These are phyloP conservation scores for Rhodotorula sp. DNA, from an alignment of 1,284 basidiomycete genomes.

Conservation along the genomic window DNA sequence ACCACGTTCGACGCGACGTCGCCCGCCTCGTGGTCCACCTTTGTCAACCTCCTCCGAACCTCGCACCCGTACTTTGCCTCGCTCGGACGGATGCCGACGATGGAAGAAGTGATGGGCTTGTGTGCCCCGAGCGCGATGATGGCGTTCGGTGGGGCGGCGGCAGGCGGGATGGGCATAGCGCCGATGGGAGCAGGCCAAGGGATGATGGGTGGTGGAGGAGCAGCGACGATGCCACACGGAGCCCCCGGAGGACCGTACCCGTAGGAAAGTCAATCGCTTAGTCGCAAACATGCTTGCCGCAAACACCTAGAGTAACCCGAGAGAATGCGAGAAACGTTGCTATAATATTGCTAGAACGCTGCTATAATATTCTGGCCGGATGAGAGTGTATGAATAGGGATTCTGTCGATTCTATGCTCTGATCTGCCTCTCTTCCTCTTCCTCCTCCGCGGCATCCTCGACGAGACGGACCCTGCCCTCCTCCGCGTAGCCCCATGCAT, in stretches of 20 bases:
- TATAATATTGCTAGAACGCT: too few relatives aligned
- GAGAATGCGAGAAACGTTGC: too few relatives aligned
- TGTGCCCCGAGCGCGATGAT: slow-evolving; percentile 22
- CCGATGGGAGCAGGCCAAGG: neutral
- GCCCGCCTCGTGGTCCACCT: slow-evolving; percentile 62
- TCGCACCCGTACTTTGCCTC: slow-evolving; percentile 20
- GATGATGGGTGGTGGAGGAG: neutral
- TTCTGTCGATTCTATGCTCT: neutral
- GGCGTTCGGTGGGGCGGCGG: neutral
- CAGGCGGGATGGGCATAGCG: neutral
- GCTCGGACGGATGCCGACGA: slow-evolving; percentile 7
- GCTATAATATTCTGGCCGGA: too few relatives aligned
- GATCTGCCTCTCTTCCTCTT: neutral
- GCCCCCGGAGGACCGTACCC: neutral
- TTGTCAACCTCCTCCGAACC: slow-evolving; percentile 5
- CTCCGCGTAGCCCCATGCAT: slow-evolving; percentile 5
- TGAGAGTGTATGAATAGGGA: too few relatives aligned
- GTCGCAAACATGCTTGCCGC: too few relatives aligned
- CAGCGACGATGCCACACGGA: neutral
- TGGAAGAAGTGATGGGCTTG: slow-evolving; percentile 10
- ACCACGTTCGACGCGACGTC: slow-evolving; percentile 66
- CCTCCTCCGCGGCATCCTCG: slow-evolving; percentile 2
- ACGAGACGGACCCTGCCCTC: slow-evolving; percentile 10
- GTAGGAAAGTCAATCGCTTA: too few relatives aligned
- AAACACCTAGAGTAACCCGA: too few relatives aligned